These are phyloP conservation scores for Claviceps purpurea DNA, from an alignment of 2,329 filamentous ascomycete species.

Conservation along the genomic window DNA sequence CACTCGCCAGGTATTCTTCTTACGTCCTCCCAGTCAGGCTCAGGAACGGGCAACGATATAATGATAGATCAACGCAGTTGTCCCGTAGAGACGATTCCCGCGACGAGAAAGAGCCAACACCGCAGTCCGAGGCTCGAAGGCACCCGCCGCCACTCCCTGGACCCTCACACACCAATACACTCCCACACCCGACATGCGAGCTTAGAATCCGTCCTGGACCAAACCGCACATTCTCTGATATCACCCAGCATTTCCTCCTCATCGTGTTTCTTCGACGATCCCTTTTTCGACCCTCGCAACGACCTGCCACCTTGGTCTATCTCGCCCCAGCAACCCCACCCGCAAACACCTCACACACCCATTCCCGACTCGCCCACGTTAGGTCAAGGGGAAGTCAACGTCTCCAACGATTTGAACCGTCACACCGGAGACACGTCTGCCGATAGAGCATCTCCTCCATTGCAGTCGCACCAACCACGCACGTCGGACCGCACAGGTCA, in stretches of 20 bases:
- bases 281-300: background rate
- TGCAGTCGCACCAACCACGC: background rate
- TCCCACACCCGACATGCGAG: background rate
- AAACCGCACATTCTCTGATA: background rate
- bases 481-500: too few relatives aligned
- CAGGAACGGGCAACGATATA: background rate
- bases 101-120: background rate
- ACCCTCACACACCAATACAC: background rate
- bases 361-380: constrained; percentile 4
- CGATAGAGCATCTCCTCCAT: background rate
- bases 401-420: background rate
- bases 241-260: background rate
- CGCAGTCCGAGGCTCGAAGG: background rate
- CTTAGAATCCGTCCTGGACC: background rate
- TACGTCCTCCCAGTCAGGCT: background rate
- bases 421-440: background rate
- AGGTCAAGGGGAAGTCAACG: background rate
- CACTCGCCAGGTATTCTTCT: background rate
- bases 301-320: background rate
- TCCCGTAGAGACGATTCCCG: background rate
- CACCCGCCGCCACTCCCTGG: background rate
- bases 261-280: background rate
- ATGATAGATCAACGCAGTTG: background rate
- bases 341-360: background rate
- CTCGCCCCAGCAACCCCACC: background rate